phyloP scores from a whole-genome alignment of 371 early-diverging fungal genomes.

The Encephalitozoon intestinalis region DNA sequence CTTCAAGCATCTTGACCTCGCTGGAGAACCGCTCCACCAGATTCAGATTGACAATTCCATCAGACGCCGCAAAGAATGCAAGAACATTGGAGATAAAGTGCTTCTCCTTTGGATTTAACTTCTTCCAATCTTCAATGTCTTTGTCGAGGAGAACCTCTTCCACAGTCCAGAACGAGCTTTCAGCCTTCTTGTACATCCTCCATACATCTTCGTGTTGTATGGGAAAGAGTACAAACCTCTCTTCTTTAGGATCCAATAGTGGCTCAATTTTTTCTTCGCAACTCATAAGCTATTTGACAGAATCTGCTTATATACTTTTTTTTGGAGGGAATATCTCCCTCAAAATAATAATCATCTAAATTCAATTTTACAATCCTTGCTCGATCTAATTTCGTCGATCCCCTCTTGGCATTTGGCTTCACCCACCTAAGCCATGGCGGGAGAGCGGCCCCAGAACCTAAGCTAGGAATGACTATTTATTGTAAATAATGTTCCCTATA shows the following conservation, averaged over 20 bases:
- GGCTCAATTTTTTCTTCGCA: conserved; percentile 38
- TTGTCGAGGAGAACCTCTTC: conserved; percentile 94
- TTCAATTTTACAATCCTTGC: no score
- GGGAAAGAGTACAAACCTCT: conserved; percentile 60
- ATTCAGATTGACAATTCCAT: conserved; percentile 98
- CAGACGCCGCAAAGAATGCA: conserved; percentile 98
- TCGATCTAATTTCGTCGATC: no score
- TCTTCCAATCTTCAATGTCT: conserved; percentile 84
- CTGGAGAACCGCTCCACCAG: conserved; percentile 83
- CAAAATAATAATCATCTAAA: no score
- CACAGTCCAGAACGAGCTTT: conserved; percentile 95
- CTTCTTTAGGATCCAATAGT: conserved; percentile 48
- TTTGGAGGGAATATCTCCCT: conserved; percentile 12
- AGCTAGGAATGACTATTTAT: no score
- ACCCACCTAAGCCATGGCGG: no score
- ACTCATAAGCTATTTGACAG: not conserved
- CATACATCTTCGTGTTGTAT: conserved; percentile 66
- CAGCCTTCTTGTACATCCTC: conserved; percentile 97
- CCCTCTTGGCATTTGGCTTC: no score
- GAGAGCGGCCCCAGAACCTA: no score
- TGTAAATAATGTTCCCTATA: no score
- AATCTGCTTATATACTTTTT: conserved; percentile 3
- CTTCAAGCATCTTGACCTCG: conserved; percentile 95
- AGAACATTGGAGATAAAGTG: conserved; percentile 89
- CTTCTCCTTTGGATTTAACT: conserved; percentile 76